Evolutionary conservation across 768 basidiomycete genomes (phyloP), one percentile per base, ranked within the genome.

Genomic region (Leccinellum albellum): DNA sequence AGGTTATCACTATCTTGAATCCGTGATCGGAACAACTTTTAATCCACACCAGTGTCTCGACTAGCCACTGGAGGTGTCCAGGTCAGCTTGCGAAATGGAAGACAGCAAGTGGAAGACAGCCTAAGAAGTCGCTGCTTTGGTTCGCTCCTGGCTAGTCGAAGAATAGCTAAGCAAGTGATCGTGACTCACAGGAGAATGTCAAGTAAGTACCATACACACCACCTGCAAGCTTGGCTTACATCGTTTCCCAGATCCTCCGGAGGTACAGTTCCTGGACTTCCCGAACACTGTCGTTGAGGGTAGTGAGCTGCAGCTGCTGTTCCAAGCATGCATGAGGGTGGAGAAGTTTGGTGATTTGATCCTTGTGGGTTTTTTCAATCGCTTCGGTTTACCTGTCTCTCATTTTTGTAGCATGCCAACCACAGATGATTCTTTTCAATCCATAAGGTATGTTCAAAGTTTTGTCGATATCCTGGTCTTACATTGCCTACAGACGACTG

Each of bases 261-360:
- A 98, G 79, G 97, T 98, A 57, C 97, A 98, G 71, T 83, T 98
- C 72, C 87, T 99, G 61, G 97, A 99, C 76, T 99, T 99, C 88
- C 97, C 97, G 51, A 99, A 99, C 75, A 99, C 98, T 63, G 97
- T 99, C 74, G 98, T 99, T 80, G 98, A 98, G 77, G 97, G 97
- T 56, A 94, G 91, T 63, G 97, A 99, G 72, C 79, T 99, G 49
- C 97, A 99, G 67, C 78, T 98, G 56, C 97, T 97, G 0, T 99
- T 99, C 94, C 96, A 98, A 75, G 96, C 97, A 15, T 96, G 94
- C 65, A 94, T 99, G 92, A 98, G 98, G 80, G 95, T 98, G 89
- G 97, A 99, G 82, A 98, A 98, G 75, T 98, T 99, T 64, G 97
- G 97, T 77, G 97, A 99, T 71, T 78, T 99, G 60, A 98, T 98